A percentile compares a stretch with the other conserved stretches of the same genome.
phyloP scores from a whole-genome alignment of 2,329 filamentous ascomycete genomes.

The Ophiocordyceps robertsii region DNA sequence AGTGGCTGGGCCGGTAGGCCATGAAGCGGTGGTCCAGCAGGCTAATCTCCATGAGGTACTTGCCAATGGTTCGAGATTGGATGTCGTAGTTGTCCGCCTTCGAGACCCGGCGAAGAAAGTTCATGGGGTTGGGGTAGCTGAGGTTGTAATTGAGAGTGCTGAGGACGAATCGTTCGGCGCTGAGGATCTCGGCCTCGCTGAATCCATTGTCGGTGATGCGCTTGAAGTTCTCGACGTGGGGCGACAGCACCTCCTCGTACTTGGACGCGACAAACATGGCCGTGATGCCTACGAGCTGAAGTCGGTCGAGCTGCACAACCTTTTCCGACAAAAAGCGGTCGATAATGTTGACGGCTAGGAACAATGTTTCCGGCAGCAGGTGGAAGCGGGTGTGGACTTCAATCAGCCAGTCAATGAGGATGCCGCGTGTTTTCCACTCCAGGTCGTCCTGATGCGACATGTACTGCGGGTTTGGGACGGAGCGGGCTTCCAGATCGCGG shows the following conservation, averaged over 20 bases:
- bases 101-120: conserved; percentile 95
- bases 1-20: conserved; percentile 73
- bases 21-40: conserved; percentile 92
- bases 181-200: conserved; percentile 85
- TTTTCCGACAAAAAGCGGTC: conserved; percentile 94
- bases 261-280: conserved; percentile 99
- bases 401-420: conserved; percentile 94
- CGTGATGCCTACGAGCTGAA: conserved; percentile 92
- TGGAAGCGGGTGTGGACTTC: conserved; percentile 97
- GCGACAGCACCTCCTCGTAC: conserved; percentile 95
- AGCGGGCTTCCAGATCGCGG: conserved; percentile 66
- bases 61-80: conserved; percentile 89
- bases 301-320: conserved; percentile 87
- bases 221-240: conserved; percentile 92
- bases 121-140: conserved; percentile 99
- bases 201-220: conserved; percentile 96
- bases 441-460: conserved; percentile 91
- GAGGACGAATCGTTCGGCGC: conserved; percentile 91
- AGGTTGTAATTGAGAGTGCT: conserved; percentile 88
- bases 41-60: conserved; percentile 96
- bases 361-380: conserved; percentile 87
- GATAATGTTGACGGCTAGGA: conserved; percentile 95
- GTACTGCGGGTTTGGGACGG: conserved; percentile 79
- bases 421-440: conserved; percentile 97
- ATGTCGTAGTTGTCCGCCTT: conserved; percentile 99